Base-by-base conservation (phyloP, 73 alveolate genomes). In the Halteria grandinella region DNA sequence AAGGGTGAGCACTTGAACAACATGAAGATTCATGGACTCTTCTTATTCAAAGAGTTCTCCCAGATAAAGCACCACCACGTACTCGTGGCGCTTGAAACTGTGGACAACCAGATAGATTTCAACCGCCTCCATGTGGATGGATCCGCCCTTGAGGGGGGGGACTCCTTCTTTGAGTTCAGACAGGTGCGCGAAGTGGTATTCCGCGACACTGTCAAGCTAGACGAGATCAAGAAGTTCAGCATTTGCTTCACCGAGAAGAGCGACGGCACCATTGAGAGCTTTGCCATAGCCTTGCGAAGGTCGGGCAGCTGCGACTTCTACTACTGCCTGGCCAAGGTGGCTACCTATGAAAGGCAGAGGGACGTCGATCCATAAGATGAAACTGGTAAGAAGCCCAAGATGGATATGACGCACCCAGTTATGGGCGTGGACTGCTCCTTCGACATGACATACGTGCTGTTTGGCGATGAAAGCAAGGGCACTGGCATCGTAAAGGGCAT, bases 21-120 rank as follows among this genome's bases (percentile, higher is more conserved):
- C n/a, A n/a, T n/a, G n/a, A 57, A 57, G 28, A 57, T 57, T 6
- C 74, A 57, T 57, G 55, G 54, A 57, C 54, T 57, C n/a, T 20
- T 57, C 2, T 27, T 57, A 57, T 33, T 18, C 23, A 29, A 6
- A 5, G 28, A 29, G 2, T n/a, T n/a, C n/a, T n/a, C n/a, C n/a
- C 41, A 27, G 33, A 54, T 33, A 18, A 54, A 39, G 3, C 31
- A 31, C 33, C 51, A 3, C 5, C 8, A n/a, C 10, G 11, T 57
- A 7, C 58, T 28, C 4, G 74, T 57, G 2, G 37, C 74, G 10
- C 31, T 57, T 51, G 74, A 57, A 32, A 57, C 74, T 12, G 36
- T 57, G 4, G 74, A 57, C 28, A 57, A 57, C 20, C 57, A 57
- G 36, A 57, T 57, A 5, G 74, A 57, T 25, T 57, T 57, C 28